Base-by-base conservation (phyloP, 345 rosid genomes). In the Eutrema japonicum region DNA sequence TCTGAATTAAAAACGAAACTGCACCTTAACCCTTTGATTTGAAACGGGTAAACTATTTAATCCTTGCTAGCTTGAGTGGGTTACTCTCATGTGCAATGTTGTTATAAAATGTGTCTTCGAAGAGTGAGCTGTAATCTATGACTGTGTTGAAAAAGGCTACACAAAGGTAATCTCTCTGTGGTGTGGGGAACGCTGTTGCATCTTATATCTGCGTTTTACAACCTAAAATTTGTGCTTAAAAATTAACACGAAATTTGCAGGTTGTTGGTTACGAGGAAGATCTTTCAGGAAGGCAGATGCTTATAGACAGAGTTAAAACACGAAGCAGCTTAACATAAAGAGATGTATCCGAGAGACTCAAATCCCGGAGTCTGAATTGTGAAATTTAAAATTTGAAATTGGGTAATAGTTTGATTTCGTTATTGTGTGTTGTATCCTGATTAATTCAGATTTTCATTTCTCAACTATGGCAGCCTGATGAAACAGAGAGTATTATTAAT, bases 191-290 rank as follows among this genome's bases (percentile, higher is more conserved):
- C 22, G 22, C 22, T 18, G 35, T 51, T 51, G 56, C 8, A 51
- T 51, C 37, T 14, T 49, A 29, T 49, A 9, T 26, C 16, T 41
- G 27, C 46, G 16, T 59, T 43, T 18, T 50, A 74, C 60, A 13
- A 2, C 32, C 18, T 27, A 50, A 37, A 46, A 26, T 49, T 13
- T 77, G 65, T 46, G 71, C 6, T 66, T 53, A 10, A 53, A 50
- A 33, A 12, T 8, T 12, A 13, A 8, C 33, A 49, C 47, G 13
- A 29, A 36, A 36, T 7, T 62, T 73, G 81, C 84, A 95, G 99
- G 96, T 90, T 57, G 91, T 95, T 79, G 80, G 85, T 32, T 95
- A 95, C 41, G 99, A 95, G 83, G 99, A 95, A 72, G 99, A 95
- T 83, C 81, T 90, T 73, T 87, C 96, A 2, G 99, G 99, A 42